Evolutionary conservation across 352 stramenopile genomes (phyloP).

Genomic region (Thraustochytrium striatum): DNA sequence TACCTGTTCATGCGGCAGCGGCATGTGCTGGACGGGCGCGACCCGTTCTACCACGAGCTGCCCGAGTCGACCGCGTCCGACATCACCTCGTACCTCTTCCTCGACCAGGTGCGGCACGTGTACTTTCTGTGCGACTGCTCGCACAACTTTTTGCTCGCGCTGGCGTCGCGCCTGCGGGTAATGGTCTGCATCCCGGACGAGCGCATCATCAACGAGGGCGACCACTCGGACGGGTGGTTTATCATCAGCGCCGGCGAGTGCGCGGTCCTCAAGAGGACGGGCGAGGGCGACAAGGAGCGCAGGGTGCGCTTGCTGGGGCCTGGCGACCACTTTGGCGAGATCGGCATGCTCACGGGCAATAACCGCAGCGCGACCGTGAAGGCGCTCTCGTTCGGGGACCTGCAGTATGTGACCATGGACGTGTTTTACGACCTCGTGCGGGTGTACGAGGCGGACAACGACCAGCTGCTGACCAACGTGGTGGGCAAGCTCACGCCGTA

Average conservation of each 20-base stretch:
- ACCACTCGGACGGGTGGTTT: conserved; percentile 26
- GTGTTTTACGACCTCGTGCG: conserved; percentile 6
- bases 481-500: background rate
- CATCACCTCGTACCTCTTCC: background rate
- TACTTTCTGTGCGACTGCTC: conserved; percentile 29
- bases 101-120: background rate
- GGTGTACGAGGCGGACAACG: background rate
- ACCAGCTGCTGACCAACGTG: conserved; percentile 30
- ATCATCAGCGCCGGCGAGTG: background rate
- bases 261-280: background rate
- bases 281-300: background rate
- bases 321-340: conserved; percentile 46
- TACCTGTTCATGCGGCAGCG: conserved; percentile 15
- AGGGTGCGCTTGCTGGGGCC: background rate
- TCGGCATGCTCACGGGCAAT: conserved; percentile 37
- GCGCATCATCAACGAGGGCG: conserved; percentile 14
- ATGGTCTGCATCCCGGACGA: conserved; percentile 27
- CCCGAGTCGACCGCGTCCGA: background rate
- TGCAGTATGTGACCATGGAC: background rate
- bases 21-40: background rate
- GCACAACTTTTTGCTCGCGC: background rate
- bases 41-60: conserved; percentile 4
- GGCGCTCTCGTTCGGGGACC: conserved; percentile 3
- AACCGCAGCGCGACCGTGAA: conserved; percentile 17
- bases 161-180: background rate